Evolutionary conservation across 2,329 filamentous ascomycete species (phyloP), one percentile per base, ranked within the genome.

Genomic region (Trichophyton equinum): DNA sequence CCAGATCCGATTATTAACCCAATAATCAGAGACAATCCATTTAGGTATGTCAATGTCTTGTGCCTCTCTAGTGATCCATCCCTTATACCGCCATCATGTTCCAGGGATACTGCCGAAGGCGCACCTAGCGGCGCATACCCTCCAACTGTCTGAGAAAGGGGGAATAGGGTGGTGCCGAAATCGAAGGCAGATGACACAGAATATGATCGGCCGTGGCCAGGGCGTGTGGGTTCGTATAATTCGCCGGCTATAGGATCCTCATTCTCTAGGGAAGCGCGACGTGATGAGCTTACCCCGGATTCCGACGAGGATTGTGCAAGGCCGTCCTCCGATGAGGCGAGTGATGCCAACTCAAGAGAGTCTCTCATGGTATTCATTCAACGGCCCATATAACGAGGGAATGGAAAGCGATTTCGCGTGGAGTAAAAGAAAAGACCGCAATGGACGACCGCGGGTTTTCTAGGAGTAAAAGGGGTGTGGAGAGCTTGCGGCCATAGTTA

Each of bases 1-100:
- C 92, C 94, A 25, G 89, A 95, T 2, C 94, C 94, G 70, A 99
- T 97, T 67, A 97, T 95, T 65, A 99, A 76, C 1, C 94, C 92
- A 57, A 97, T 83, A 57, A 99, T 88, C 62, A 99, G 79, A 25
- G 90, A 95, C 62, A 99, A 75, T 0, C 94, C 94, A 73, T 99
- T 99, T 55, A 97, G 72, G 71, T 92, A 97, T 30, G 94, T 97
- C 74, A 99, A 76, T 13, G 89, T 95, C 78, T 99, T 99, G 78
- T 95, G 87, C 73, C 90, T 94, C 79, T 99, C 94, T 65, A 97
- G 75, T 46, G 87, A 90, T n/a, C 83, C 86, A 63, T 87, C 88
- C n/a, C 84, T 82, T 22, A 87, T 69, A 15, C 82, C 82, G 58
- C 80, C 80, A 64, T 80, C 73, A 62, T 80, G 73, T 67, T 84